Percentiles rank a stretch among this genome's conserved stretches.
phyloP scores from a whole-genome alignment of 352 stramenopile species.

The Albugo candida region DNA sequence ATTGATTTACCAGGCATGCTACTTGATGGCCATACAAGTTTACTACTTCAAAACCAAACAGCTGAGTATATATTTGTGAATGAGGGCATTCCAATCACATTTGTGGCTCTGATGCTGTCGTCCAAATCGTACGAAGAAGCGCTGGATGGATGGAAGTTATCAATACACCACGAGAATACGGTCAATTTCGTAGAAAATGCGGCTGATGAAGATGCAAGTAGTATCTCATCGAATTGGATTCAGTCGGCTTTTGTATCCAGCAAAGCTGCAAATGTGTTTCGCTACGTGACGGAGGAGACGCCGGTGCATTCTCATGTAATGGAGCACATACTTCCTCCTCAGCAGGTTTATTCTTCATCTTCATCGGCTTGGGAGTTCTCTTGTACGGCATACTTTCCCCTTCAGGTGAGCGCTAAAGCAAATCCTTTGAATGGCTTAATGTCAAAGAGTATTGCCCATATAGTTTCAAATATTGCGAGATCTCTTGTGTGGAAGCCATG shows the following conservation, averaged over 20 bases:
- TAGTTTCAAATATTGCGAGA: slow-evolving; percentile 87
- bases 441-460: neutral
- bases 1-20: slow-evolving; percentile 42
- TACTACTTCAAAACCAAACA: slow-evolving; percentile 55
- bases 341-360: no score
- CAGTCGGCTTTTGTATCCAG: slow-evolving; percentile 21
- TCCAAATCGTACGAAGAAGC: slow-evolving; percentile 79
- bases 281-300: slow-evolving; percentile 5
- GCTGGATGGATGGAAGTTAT: slow-evolving; percentile 36
- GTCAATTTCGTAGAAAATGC: slow-evolving; percentile 6
- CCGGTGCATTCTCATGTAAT: slow-evolving; percentile 5
- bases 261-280: neutral
- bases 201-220: slow-evolving; percentile 2
- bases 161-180: slow-evolving; percentile 23
- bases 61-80: slow-evolving; percentile 82
- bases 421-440: neutral
- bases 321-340: neutral
- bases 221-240: slow-evolving; percentile 44
- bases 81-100: slow-evolving; percentile 85
- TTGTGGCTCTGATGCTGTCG: slow-evolving; percentile 88
- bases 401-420: slow-evolving; percentile 27
- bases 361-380: slow-evolving; percentile 44
- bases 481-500: slow-evolving; percentile 52
- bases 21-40: slow-evolving; percentile 62
- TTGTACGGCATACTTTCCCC: slow-evolving; percentile 47